phyloP scores from a whole-genome alignment of 139 green algal genomes.

The Ettlia oleoabundans region DNA sequence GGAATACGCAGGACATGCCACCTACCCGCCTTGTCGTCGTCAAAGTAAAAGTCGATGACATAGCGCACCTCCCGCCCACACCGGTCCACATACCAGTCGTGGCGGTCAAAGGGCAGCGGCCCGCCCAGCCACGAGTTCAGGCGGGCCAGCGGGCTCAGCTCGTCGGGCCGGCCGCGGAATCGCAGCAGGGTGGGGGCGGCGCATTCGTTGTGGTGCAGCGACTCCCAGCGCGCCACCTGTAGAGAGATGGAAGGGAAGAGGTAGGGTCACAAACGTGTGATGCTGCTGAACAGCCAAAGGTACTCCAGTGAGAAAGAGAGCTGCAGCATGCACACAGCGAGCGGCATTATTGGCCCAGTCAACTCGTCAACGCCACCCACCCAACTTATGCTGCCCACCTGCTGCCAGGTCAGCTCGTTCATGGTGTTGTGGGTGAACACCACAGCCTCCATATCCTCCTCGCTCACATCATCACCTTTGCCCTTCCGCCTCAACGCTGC shows the following conservation, averaged over 20 bases:
- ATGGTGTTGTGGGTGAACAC: constrained; percentile 82
- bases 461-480: constrained; percentile 90
- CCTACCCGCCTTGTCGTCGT: constrained; percentile 87
- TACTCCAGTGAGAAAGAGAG: too few relatives aligned
- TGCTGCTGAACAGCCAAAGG: too few relatives aligned
- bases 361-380: neutral
- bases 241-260: neutral
- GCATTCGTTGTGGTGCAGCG: constrained; percentile 81
- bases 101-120: constrained; percentile 89
- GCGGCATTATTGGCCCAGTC: neutral
- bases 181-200: constrained; percentile 74
- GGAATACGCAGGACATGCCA: too few relatives aligned
- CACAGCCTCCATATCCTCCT: constrained; percentile 92
- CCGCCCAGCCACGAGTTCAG: constrained; percentile 67
- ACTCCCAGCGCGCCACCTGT: constrained; percentile 77
- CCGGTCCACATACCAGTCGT: constrained; percentile 95
- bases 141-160: constrained; percentile 87
- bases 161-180: constrained; percentile 88
- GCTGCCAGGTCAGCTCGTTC: constrained; percentile 95
- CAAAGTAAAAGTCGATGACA: constrained; percentile 98
- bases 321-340: neutral
- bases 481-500: constrained; percentile 91
- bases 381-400: constrained; percentile 45
- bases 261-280: neutral
- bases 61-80: constrained; percentile 90